Conservation (phyloP, 441 rosid genomes). For the Erysimum pusillum region DNA sequence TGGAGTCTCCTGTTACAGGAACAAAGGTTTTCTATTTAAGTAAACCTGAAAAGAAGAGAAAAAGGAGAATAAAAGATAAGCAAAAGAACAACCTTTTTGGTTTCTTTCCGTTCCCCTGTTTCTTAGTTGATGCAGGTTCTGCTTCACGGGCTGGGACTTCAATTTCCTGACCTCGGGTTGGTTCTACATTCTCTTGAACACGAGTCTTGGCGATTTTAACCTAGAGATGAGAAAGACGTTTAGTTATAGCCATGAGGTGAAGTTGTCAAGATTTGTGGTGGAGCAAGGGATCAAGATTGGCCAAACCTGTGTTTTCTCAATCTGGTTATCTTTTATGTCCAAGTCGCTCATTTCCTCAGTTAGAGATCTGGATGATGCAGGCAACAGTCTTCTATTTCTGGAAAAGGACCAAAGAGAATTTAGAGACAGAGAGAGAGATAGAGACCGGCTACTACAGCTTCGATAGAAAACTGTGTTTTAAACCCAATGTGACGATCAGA, state of each 20-base stretch:
- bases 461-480: neutral
- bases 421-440: slow-evolving; percentile 15
- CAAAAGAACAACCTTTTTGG: slow-evolving; percentile 67
- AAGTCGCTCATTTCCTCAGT: slow-evolving; percentile 61
- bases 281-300: slow-evolving; percentile 12
- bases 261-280: slow-evolving; percentile 1
- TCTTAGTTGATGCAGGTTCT: slow-evolving; percentile 45
- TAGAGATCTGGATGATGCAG: slow-evolving; percentile 62
- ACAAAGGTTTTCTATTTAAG: neutral
- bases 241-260: neutral
- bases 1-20: slow-evolving; percentile 73
- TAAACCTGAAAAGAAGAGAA: slow-evolving; percentile 9
- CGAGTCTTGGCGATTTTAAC: slow-evolving; percentile 12
- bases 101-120: slow-evolving; percentile 57
- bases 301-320: slow-evolving; percentile 68
- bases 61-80: neutral
- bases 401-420: slow-evolving; percentile 27
- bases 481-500: slow-evolving; percentile 1
- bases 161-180: slow-evolving; percentile 26
- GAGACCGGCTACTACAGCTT: neutral
- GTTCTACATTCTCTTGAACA: slow-evolving; percentile 40
- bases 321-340: slow-evolving; percentile 56
- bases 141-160: slow-evolving; percentile 45
- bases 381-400: slow-evolving; percentile 76
- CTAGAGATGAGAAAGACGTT: slow-evolving; percentile 22